Evolutionary conservation across 768 basidiomycete species (phyloP).

Genomic region (Lyophyllum shimeji): DNA sequence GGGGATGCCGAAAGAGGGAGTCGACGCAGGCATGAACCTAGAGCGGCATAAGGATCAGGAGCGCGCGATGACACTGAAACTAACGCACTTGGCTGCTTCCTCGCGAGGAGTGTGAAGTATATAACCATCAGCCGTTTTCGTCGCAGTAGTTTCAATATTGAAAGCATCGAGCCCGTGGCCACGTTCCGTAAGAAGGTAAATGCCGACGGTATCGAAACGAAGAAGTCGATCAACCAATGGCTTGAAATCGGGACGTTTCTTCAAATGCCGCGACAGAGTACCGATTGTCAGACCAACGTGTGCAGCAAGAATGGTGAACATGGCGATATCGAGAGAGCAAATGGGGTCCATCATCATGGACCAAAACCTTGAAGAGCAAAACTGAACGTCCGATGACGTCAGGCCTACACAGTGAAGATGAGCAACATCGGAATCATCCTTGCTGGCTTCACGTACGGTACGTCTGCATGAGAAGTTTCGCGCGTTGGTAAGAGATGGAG

Average conservation of each 20-base stretch:
- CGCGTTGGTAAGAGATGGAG: constrained; percentile 49
- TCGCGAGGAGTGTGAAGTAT: constrained; percentile 55
- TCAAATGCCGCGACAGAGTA: constrained; percentile 50
- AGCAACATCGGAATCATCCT: constrained; percentile 2
- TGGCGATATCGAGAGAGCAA: constrained; percentile 47
- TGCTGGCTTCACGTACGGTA: constrained; percentile 35
- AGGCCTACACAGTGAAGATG: constrained; percentile 30
- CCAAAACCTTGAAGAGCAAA: constrained; percentile 52
- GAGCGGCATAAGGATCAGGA: constrained; percentile 5
- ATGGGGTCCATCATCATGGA: constrained; percentile 54
- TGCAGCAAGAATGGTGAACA: constrained; percentile 52
- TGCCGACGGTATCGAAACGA: constrained; percentile 51
- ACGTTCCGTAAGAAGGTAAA: constrained; percentile 54
- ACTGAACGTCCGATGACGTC: constrained; percentile 46
- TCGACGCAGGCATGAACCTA: constrained; percentile 62
- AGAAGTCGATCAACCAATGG: constrained; percentile 50
- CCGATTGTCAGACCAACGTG: constrained; percentile 56
- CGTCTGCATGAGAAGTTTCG: constrained; percentile 47
- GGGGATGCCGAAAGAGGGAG: constrained; percentile 50
- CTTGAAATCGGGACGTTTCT: constrained; percentile 46
- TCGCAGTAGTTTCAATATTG: constrained; percentile 63
- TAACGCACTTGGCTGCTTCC: constrained; percentile 56
- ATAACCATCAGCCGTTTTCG: constrained; percentile 46
- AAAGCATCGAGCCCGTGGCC: constrained; percentile 62
- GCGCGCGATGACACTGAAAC: background rate